Percentiles rank a stretch among this genome's conserved stretches.
phyloP scores from a whole-genome alignment of 768 basidiomycete species.

The Boletales sp. region DNA sequence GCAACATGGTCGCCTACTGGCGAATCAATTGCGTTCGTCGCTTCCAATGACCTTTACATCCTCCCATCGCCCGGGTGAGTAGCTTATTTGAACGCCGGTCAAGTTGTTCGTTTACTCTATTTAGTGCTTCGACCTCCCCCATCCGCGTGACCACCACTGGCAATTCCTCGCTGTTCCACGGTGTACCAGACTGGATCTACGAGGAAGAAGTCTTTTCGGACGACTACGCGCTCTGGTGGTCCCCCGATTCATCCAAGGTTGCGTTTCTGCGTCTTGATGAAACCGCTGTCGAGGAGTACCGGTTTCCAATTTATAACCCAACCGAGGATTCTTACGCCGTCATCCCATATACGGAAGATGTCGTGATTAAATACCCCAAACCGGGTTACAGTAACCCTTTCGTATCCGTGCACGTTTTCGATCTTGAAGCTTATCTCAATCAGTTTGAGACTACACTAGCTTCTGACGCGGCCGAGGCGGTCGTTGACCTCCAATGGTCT shows the following conservation, averaged over 20 bases:
- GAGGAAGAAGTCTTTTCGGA: conserved; percentile 83
- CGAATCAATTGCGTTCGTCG: conserved; percentile 83
- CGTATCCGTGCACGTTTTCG: conserved; percentile 80
- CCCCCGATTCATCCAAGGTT: conserved; percentile 55
- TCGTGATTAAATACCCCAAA: conserved; percentile 79
- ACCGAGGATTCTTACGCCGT: conserved; percentile 64
- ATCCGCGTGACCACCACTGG: conserved; percentile 83
- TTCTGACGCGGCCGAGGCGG: conserved; percentile 39
- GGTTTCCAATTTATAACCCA: conserved; percentile 91
- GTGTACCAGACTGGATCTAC: conserved; percentile 97
- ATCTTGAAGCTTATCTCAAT: conserved; percentile 54
- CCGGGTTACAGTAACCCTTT: conserved; percentile 88
- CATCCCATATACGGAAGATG: conserved; percentile 68
- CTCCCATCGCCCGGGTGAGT: conserved; percentile 63
- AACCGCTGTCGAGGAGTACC: conserved; percentile 79
- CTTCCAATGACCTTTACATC: conserved; percentile 86
- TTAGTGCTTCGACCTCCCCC: conserved; percentile 38
- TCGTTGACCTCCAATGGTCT: conserved; percentile 64
- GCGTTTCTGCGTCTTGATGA: conserved; percentile 91
- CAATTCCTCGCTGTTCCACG: conserved; percentile 83
- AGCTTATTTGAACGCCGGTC: background rate
- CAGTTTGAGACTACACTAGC: conserved; percentile 25
- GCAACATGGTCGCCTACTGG: conserved; percentile 85
- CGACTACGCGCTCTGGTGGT: conserved; percentile 87
- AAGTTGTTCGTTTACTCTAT: conserved; percentile 3